A percentile compares a stretch with the other conserved stretches of the same genome.
These are phyloP conservation scores for Athelia psychrophila DNA, from an alignment of 1,284 basidiomycete genomes.

Conservation along the genomic window DNA sequence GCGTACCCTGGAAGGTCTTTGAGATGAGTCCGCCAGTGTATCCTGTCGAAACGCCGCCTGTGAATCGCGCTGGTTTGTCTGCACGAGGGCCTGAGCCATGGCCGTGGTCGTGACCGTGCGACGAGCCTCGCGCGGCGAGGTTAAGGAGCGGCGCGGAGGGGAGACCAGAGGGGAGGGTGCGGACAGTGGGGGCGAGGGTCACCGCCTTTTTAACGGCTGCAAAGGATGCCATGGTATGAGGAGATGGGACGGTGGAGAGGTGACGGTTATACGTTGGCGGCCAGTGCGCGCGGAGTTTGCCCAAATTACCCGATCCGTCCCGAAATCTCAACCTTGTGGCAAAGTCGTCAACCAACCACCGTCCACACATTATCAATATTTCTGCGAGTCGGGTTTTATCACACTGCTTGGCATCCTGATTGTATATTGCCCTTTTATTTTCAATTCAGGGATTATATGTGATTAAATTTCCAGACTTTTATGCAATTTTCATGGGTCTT, in stretches of 20 bases:
- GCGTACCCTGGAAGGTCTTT: constrained; percentile 70
- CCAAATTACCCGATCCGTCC: constrained; percentile 19
- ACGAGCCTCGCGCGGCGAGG: constrained; percentile 61
- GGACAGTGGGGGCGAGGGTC: constrained; percentile 81
- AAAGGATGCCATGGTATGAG: constrained; percentile 57
- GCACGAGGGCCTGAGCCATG: constrained; percentile 56
- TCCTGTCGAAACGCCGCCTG: constrained; percentile 50
- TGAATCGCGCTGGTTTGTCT: constrained; percentile 68
- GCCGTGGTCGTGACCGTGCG: constrained; percentile 57
- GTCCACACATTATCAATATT: background rate
- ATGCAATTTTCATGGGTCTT: too few species aligned
- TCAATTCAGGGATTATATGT: too few species aligned
- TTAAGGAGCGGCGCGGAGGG: constrained; percentile 71
- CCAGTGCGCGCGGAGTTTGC: constrained; percentile 11
- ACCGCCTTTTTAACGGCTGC: constrained; percentile 76
- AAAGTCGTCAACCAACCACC: too few species aligned
- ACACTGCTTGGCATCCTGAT: too few species aligned
- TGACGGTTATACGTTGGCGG: background rate
- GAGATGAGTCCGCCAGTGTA: constrained; percentile 56
- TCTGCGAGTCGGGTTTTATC: background rate
- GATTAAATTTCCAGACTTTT: too few species aligned
- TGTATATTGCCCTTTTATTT: too few species aligned
- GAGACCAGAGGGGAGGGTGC: constrained; percentile 71
- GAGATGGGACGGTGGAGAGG: constrained; percentile 21
- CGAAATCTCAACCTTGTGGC: constrained; percentile 2